These are phyloP conservation scores for Arthrobotrys sphaeroides DNA, from an alignment of 2,329 filamentous ascomycete genomes.

Conservation along the genomic window DNA sequence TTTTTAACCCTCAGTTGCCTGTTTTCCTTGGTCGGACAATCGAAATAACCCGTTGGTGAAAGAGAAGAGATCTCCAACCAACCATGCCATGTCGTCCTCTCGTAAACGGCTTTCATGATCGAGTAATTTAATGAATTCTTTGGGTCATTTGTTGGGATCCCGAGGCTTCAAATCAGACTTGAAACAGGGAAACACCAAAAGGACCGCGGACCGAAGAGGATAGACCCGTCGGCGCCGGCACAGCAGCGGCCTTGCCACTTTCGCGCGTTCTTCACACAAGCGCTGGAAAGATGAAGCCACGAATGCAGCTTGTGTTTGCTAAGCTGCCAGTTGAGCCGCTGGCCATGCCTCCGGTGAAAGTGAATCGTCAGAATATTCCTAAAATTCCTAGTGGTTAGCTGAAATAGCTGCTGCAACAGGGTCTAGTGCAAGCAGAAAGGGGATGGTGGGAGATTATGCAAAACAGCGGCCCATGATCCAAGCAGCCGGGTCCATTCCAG, in stretches of 20 bases:
- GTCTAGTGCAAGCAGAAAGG: conserved; percentile 40
- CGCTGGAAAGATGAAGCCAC: conserved; percentile 11
- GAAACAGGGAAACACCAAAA: conserved; percentile 11
- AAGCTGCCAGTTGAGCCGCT: not conserved
- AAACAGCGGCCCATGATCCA: conserved; percentile 51
- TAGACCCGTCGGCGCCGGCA: not conserved
- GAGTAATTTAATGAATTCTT: conserved; percentile 28
- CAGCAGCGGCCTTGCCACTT: conserved; percentile 4
- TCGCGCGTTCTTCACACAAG: conserved; percentile 6
- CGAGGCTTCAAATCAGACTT: not conserved
- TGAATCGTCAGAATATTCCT: not conserved
- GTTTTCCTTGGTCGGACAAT: conserved; percentile 19
- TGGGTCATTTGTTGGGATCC: not conserved
- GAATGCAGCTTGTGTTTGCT: conserved; percentile 10
- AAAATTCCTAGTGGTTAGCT: conserved; percentile 29
- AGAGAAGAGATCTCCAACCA: not conserved
- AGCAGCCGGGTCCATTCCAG: conserved; percentile 54
- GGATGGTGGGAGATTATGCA: conserved; percentile 41
- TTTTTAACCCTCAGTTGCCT: conserved; percentile 32
- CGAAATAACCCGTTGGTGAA: not conserved
- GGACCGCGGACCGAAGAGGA: not conserved
- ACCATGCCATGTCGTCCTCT: conserved; percentile 6
- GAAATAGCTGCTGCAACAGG: conserved; percentile 12
- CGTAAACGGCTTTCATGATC: conserved; percentile 19
- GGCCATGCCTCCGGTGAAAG: not conserved